Evolutionary conservation across 2,329 filamentous ascomycete genomes (phyloP).

Genomic region (Fusarium anthophilum): DNA sequence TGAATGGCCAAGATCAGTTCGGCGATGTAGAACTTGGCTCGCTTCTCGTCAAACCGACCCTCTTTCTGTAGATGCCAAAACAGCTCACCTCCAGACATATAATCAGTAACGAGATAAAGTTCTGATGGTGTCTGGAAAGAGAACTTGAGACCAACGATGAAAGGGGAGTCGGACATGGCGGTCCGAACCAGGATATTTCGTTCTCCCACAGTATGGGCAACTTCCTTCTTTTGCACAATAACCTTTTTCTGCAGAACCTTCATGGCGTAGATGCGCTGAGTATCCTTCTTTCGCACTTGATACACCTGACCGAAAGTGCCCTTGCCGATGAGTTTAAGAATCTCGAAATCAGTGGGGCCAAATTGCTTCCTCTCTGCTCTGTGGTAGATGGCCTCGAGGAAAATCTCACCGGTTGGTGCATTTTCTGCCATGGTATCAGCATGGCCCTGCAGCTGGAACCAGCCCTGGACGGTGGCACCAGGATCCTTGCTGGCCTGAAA

Average conservation of each 20-base stretch:
- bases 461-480: conserved; percentile 79
- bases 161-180: conserved; percentile 93
- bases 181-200: conserved; percentile 97
- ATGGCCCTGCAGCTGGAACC: conserved; percentile 84
- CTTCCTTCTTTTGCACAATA: conserved; percentile 99
- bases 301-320: conserved; percentile 99
- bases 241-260: conserved; percentile 99
- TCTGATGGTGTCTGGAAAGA: conserved; percentile 98
- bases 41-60: conserved; percentile 90
- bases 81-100: conserved; percentile 98
- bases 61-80: conserved; percentile 99
- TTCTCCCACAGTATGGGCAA: conserved; percentile 96
- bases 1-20: conserved; percentile 95
- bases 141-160: conserved; percentile 98
- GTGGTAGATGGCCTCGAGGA: conserved; percentile 86
- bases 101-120: conserved; percentile 97
- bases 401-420: conserved; percentile 85
- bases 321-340: conserved; percentile 95
- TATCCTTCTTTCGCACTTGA: conserved; percentile 97
- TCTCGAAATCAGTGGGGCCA: conserved; percentile 94
- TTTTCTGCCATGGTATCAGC: conserved; percentile 76
- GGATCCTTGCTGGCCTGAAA: conserved; percentile 74
- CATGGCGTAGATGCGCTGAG: conserved; percentile 96
- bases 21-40: conserved; percentile 98
- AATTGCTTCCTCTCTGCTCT: conserved; percentile 89